A percentile compares a stretch with the other conserved stretches of the same genome.
These are phyloP conservation scores for Nigrospora oryzae DNA, from an alignment of 2,329 filamentous ascomycete genomes.

Conservation along the genomic window DNA sequence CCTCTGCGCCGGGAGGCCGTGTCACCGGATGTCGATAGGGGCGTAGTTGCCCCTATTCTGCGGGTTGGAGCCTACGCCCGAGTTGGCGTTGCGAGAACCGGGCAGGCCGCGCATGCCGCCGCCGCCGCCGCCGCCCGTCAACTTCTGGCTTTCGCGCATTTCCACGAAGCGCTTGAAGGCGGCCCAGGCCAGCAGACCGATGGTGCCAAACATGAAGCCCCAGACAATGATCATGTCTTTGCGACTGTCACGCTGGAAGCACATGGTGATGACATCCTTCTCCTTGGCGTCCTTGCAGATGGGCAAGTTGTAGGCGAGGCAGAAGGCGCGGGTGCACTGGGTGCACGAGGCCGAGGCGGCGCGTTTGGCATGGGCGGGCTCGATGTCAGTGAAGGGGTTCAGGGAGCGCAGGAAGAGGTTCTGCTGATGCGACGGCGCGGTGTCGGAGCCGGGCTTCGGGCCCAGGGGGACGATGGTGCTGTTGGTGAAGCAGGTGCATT, in stretches of 20 bases:
- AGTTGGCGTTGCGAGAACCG: not conserved
- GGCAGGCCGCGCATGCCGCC: slow-evolving; percentile 3
- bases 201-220: slow-evolving; percentile 51
- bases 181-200: slow-evolving; percentile 53
- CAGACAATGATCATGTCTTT: slow-evolving; percentile 62
- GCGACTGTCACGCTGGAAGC: slow-evolving; percentile 59
- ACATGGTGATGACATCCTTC: slow-evolving; percentile 52
- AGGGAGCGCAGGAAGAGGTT: slow-evolving; percentile 13
- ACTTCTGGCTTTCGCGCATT: slow-evolving; percentile 21
- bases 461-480: slow-evolving; percentile 57
- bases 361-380: slow-evolving; percentile 13
- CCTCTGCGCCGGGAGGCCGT: not conserved
- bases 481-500: slow-evolving; percentile 64
- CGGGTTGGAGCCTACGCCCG: not conserved
- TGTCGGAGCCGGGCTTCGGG: slow-evolving; percentile 22
- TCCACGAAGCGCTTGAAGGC: slow-evolving; percentile 40
- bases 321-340: slow-evolving; percentile 58
- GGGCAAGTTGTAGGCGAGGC: slow-evolving; percentile 48
- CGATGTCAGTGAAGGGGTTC: slow-evolving; percentile 8
- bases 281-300: slow-evolving; percentile 56
- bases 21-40: slow-evolving; percentile 2
- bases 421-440: slow-evolving; percentile 7
- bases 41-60: slow-evolving; percentile 4
- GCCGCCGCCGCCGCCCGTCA: slow-evolving; percentile 1
- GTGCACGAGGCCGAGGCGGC: slow-evolving; percentile 41